phyloP scores from a whole-genome alignment of 495 filamentous ascomycete species.

The Xylaria curta region DNA sequence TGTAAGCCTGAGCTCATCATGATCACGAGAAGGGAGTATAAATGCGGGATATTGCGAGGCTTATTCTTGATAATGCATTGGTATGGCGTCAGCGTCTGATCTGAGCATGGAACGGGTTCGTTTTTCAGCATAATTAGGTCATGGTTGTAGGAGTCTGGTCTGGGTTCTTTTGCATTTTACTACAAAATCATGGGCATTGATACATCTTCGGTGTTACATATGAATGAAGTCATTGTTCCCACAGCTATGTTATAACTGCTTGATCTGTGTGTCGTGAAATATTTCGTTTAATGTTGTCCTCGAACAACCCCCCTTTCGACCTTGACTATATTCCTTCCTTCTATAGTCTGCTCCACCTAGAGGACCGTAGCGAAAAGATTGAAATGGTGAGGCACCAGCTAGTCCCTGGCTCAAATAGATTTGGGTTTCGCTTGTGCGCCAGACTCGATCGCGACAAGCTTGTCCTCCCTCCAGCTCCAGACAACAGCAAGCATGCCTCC shows the following conservation, averaged over 20 bases:
- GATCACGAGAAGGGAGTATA: conserved; percentile 16
- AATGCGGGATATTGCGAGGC: conserved; percentile 26
- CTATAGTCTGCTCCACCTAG: not conserved
- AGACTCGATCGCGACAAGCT: conserved; percentile 35
- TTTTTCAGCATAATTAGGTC: not conserved
- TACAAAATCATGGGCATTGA: conserved; percentile 22
- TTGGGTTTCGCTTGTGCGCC: conserved; percentile 36
- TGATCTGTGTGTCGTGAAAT: not conserved
- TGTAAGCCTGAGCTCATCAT: conserved; percentile 35
- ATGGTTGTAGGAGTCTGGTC: conserved; percentile 11
- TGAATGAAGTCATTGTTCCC: not conserved
- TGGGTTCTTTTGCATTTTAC: not conserved
- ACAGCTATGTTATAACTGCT: not conserved
- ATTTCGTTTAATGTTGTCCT: not conserved
- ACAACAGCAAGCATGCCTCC: conserved; percentile 39
- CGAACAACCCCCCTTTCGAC: not conserved
- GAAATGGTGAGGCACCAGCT: not conserved
- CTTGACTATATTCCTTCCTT: not conserved
- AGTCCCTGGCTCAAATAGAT: conserved; percentile 17
- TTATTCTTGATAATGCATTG: conserved; percentile 2
- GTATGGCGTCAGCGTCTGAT: not conserved
- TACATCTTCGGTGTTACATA: not conserved
- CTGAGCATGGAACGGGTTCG: not conserved
- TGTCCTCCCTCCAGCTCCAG: conserved; percentile 47
- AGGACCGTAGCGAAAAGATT: not conserved